These are phyloP conservation scores for Russula foetens DNA, from an alignment of 768 basidiomycete species.

Conservation along the genomic window DNA sequence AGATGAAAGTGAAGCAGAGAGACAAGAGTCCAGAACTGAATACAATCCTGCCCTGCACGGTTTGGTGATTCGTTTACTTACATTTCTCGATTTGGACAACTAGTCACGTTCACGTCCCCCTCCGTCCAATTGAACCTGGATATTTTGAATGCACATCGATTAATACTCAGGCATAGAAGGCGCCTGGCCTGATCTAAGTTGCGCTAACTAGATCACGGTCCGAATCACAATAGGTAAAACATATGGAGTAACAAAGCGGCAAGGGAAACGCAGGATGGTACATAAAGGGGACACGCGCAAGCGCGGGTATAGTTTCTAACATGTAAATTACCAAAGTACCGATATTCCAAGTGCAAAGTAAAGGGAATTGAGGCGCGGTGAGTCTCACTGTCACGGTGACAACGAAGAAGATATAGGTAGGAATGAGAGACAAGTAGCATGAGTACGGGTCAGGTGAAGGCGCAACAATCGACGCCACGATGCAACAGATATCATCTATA, in stretches of 20 bases:
- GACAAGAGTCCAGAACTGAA: too few relatives aligned
- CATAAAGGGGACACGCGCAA: constrained; percentile 8
- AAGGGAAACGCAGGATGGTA: background rate
- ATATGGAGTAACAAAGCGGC: constrained; percentile 2
- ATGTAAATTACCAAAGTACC: constrained; percentile 12
- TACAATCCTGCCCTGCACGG: too few relatives aligned
- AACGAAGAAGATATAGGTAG: background rate
- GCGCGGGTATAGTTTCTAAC: constrained; percentile 17
- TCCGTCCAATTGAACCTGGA: too few relatives aligned
- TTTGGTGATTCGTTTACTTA: too few relatives aligned
- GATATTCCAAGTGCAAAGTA: background rate
- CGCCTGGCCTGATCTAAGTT: background rate
- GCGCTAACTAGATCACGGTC: constrained; percentile 2
- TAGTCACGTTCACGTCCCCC: too few relatives aligned
- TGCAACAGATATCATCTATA: constrained; percentile 46
- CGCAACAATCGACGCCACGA: background rate
- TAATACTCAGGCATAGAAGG: background rate
- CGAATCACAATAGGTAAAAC: constrained; percentile 12
- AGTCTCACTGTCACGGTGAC: constrained; percentile 1
- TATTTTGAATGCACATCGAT: background rate
- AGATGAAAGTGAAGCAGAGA: too few relatives aligned
- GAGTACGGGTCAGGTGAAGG: constrained; percentile 1
- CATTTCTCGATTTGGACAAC: too few relatives aligned
- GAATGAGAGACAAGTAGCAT: background rate
- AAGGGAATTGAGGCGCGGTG: background rate